phyloP scores from a whole-genome alignment of 805 yeast species.

The Myxozyma neotropica region DNA sequence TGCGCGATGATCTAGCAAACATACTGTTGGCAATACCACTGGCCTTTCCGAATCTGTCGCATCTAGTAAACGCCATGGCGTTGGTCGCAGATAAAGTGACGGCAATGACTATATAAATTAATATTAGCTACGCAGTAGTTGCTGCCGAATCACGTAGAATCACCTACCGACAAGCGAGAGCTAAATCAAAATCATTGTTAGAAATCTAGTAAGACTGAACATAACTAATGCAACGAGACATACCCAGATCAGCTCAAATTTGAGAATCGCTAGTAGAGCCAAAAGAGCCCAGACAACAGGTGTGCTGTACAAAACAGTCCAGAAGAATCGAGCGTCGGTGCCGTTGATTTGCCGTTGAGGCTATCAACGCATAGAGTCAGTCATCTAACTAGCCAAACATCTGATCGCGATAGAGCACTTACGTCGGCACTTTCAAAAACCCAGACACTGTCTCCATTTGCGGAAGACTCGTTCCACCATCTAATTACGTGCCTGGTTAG shows the following conservation, averaged over 20 bases:
- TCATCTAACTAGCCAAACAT: neutral
- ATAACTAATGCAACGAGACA: neutral
- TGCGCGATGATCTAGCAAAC: conserved; percentile 53
- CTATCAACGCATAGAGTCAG: conserved; percentile 30
- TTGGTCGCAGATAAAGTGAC: conserved; percentile 74
- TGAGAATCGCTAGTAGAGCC: conserved; percentile 75
- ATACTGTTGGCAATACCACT: conserved; percentile 64
- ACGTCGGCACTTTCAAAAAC: conserved; percentile 82
- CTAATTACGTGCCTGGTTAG: conserved; percentile 42
- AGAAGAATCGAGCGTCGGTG: conserved; percentile 85
- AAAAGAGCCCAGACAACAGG: conserved; percentile 77
- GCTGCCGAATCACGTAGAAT: neutral
- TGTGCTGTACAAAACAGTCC: conserved; percentile 74
- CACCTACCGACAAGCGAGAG: conserved; percentile 38
- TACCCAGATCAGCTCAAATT: conserved; percentile 66
- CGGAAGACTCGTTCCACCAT: conserved; percentile 93
- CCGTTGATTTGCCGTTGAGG: conserved; percentile 71
- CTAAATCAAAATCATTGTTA: conserved; percentile 10
- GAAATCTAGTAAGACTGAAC: neutral
- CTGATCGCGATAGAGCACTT: conserved; percentile 25
- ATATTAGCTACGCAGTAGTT: conserved; percentile 38
- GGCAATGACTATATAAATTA: conserved; percentile 64
- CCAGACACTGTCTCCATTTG: conserved; percentile 72
- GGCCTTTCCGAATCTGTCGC: conserved; percentile 90
- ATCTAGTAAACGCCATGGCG: conserved; percentile 85